Conservation (phyloP, 768 basidiomycete genomes). For the Kwoniella europaea region DNA sequence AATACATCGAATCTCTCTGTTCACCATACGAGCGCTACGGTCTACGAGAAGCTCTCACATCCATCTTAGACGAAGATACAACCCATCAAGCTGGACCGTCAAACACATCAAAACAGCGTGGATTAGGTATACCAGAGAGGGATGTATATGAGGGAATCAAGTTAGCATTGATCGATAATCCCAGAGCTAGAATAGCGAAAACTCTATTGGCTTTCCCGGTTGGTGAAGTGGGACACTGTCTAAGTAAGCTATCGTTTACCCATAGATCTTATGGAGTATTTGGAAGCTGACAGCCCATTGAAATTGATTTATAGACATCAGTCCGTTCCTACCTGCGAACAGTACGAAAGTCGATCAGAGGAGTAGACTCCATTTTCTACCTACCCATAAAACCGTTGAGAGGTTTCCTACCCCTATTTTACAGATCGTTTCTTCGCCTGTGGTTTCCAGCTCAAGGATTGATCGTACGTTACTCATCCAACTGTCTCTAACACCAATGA, state of each 20-base stretch:
- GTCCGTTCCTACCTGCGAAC: constrained; percentile 26
- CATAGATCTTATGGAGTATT: neutral
- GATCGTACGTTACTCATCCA: constrained; percentile 25
- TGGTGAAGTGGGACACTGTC: constrained; percentile 33
- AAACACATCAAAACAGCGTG: constrained; percentile 20
- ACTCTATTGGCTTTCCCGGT: constrained; percentile 25
- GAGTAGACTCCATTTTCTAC: constrained; percentile 21
- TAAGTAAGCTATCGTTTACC: constrained; percentile 25
- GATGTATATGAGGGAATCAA: constrained; percentile 27
- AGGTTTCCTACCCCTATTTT: constrained; percentile 41
- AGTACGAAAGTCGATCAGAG: constrained; percentile 13
- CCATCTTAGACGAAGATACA: constrained; percentile 10
- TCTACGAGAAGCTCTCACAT: constrained; percentile 18
- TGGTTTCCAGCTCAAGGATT: constrained; percentile 26
- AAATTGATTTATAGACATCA: constrained; percentile 18
- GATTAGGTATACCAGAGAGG: neutral
- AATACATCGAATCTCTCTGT: constrained; percentile 21
- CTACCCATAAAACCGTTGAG: constrained; percentile 27
- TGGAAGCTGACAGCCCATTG: neutral
- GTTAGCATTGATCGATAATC: constrained; percentile 21
- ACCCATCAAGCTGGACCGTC: constrained; percentile 20
- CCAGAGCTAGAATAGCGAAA: constrained; percentile 24
- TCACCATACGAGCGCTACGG: constrained; percentile 27
- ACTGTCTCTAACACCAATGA: neutral
- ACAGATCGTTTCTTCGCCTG: constrained; percentile 37